Evolutionary conservation across 2,329 filamentous ascomycete species (phyloP).

Genomic region (Sclerotinia nivalis): DNA sequence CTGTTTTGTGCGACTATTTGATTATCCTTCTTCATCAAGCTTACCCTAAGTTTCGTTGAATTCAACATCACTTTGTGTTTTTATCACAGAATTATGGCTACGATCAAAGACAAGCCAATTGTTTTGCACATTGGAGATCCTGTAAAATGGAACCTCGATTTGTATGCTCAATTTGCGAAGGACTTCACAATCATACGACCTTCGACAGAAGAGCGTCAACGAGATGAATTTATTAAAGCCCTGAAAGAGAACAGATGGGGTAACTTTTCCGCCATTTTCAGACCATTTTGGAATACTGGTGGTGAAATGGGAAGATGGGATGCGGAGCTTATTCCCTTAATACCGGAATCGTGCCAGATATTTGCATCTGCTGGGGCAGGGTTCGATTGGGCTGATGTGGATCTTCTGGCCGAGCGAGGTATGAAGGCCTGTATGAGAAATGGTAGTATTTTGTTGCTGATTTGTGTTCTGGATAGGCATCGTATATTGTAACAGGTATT

Average conservation of each 20-base stretch:
- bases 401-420: conserved; percentile 59
- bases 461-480: conserved; percentile 46
- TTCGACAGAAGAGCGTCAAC: conserved; percentile 51
- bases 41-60: neutral
- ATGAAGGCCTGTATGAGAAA: conserved; percentile 10
- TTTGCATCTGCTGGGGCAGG: conserved; percentile 62
- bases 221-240: conserved; percentile 51
- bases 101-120: conserved; percentile 32
- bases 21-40: neutral
- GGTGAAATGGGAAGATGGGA: conserved; percentile 67
- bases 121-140: conserved; percentile 42
- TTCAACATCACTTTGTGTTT: neutral
- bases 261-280: conserved; percentile 52
- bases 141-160: conserved; percentile 39
- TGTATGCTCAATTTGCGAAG: conserved; percentile 44
- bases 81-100: neutral
- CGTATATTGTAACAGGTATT: conserved; percentile 65
- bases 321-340: conserved; percentile 54
- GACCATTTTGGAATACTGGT: conserved; percentile 65
- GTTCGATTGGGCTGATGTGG: conserved; percentile 63
- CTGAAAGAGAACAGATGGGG: conserved; percentile 56
- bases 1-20: neutral
- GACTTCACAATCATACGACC: conserved; percentile 51
- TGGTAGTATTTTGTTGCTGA: neutral
- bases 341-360: conserved; percentile 56